Evolutionary conservation across 305 asterid genomes (phyloP), one percentile per base, ranked within the genome.

Genomic region (Nicotiana rustica): DNA sequence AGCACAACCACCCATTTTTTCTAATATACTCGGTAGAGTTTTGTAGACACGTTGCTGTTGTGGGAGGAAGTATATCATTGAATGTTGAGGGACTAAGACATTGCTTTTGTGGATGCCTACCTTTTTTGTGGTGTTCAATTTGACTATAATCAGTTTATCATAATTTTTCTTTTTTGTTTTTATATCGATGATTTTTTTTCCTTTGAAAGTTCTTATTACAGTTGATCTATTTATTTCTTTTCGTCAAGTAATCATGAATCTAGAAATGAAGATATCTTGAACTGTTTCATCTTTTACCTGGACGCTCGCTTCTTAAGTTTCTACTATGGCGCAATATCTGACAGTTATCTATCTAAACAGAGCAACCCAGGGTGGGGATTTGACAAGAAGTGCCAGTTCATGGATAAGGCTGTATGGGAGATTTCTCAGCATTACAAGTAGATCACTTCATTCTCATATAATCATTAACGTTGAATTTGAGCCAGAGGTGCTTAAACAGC

Each of bases 281-380:
- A 15, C 17, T 8, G 44, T 55, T 55, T 75, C 47, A 9, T 52
- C 80, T 4, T 52, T 75, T 55, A 75, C 44, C 49, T 25, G 17
- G 49, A 75, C n/a, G 12, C 44, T 2, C 56, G n/a, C 19, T 75
- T 75, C 31, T n/a, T 15, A 52, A 49, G 80, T 52, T 75, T 75
- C 44, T 2, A 75, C 80, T 75, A 10, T 49, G 19, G 15, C 4
- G 65, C 18, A 75, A 52, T 75, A 75, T 85, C 65, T 44, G 70
- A 75, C 14, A 19, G 62, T 71, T 71, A 71, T 66, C 65, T 21
- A 41, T 71, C 57, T 56, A 25, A 88, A 89, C 97, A 96, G 98
- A 96, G 98, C 91, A 96, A 96, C 86, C 93, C 98, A 36, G 98
- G 98, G 1, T 94, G 99, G 99, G 95, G 96, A 78, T 94, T 94